Percentiles rank a stretch among this genome's conserved stretches.
Evolutionary conservation across 2,329 filamentous ascomycete species (phyloP).

Genomic region (Scedosporium minutisporum): DNA sequence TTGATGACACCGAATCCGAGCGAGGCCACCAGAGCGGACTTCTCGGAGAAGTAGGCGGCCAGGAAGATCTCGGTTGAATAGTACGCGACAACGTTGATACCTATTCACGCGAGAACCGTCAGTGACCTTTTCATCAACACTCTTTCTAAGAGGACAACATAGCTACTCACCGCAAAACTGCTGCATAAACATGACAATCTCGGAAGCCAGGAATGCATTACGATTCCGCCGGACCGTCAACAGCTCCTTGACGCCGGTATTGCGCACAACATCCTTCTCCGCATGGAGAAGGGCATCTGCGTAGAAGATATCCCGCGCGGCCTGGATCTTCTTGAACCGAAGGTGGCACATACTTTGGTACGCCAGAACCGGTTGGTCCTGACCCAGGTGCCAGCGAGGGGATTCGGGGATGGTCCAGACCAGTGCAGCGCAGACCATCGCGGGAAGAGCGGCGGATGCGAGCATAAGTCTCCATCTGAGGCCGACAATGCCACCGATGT

Average conservation of each 20-base stretch:
- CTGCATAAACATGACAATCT: conserved; percentile 58
- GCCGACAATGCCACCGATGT: conserved; percentile 40
- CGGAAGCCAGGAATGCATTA: conserved; percentile 48
- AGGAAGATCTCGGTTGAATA: conserved; percentile 54
- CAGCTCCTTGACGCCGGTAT: conserved; percentile 44
- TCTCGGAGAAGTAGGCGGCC: conserved; percentile 39
- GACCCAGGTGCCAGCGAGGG: conserved; percentile 41
- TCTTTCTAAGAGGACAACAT: neutral
- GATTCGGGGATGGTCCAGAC: conserved; percentile 42
- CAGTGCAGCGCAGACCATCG: conserved; percentile 44
- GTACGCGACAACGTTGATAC: conserved; percentile 29
- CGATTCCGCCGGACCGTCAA: conserved; percentile 53
- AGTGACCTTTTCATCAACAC: neutral
- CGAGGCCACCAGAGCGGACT: conserved; percentile 46
- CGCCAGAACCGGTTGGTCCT: conserved; percentile 34
- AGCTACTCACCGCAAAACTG: conserved; percentile 33
- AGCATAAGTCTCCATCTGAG: conserved; percentile 62
- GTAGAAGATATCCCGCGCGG: conserved; percentile 46
- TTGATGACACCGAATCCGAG: conserved; percentile 58
- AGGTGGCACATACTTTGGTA: conserved; percentile 35
- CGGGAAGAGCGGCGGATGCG: conserved; percentile 54
- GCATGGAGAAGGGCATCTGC: conserved; percentile 48
- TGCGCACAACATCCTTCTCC: conserved; percentile 29
- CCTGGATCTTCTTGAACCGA: conserved; percentile 42
- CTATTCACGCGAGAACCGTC: neutral